A percentile compares a stretch with the other conserved stretches of the same genome.
Evolutionary conservation across 805 yeast species (phyloP).

Genomic region (Cyberlindnera galapagoensis): DNA sequence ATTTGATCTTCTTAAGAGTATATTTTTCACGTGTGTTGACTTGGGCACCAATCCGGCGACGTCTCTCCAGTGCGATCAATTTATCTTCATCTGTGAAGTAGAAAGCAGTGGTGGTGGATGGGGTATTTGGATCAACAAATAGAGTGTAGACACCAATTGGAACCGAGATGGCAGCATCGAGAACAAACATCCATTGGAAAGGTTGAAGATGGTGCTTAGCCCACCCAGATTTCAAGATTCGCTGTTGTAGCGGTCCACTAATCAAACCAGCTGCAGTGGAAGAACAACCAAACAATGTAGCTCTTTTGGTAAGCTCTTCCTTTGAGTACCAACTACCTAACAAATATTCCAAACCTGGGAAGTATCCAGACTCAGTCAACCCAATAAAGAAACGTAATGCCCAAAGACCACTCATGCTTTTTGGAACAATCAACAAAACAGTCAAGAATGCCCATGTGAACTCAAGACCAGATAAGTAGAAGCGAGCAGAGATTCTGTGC

Average conservation of each 20-base stretch:
- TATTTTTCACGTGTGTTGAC: conserved; percentile 38
- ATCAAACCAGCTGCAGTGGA: conserved; percentile 23
- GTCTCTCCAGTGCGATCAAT: conserved; percentile 39
- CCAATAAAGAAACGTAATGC: conserved; percentile 35
- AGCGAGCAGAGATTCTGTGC: conserved; percentile 36
- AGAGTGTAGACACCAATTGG: conserved; percentile 38
- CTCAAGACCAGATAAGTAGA: conserved; percentile 37
- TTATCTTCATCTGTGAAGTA: conserved; percentile 34
- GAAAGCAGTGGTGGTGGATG: conserved; percentile 35
- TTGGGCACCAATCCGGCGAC: conserved; percentile 35
- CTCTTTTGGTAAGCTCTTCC: conserved; percentile 29
- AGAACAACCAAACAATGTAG: conserved; percentile 27
- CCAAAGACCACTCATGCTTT: conserved; percentile 23
- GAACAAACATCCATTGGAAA: conserved; percentile 39
- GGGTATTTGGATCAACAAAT: conserved; percentile 23
- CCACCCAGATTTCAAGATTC: conserved; percentile 20
- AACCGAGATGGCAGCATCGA: conserved; percentile 36
- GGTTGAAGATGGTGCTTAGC: conserved; percentile 18
- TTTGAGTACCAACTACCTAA: conserved; percentile 32
- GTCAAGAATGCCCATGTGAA: conserved; percentile 38
- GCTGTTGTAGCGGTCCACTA: conserved; percentile 33
- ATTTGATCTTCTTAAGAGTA: conserved; percentile 32
- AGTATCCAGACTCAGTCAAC: conserved; percentile 39
- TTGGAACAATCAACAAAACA: conserved; percentile 26
- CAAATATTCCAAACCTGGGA: conserved; percentile 40